Percentiles rank a stretch among this genome's conserved stretches.
These are phyloP conservation scores for Dryas drummondii DNA, from an alignment of 306 rosid genomes.

Conservation along the genomic window DNA sequence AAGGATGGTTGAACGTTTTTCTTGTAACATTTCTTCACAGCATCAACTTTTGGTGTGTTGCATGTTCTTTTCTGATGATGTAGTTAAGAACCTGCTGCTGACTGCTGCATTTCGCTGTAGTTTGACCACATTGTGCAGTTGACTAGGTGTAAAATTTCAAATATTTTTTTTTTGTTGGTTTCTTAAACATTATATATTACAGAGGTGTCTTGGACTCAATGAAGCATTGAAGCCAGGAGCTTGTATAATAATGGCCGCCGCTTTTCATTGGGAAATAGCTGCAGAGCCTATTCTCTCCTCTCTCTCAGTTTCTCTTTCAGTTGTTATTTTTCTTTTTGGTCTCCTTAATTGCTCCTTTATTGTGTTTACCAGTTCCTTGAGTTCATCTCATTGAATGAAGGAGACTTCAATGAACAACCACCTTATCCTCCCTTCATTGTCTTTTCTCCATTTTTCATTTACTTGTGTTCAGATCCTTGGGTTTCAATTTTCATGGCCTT, in stretches of 20 bases:
- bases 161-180: neutral
- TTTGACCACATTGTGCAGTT: neutral
- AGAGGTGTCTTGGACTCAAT: neutral
- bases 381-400: neutral
- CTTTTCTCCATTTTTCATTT: neutral
- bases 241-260: neutral
- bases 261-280: neutral
- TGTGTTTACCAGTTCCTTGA: neutral
- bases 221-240: neutral
- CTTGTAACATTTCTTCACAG: neutral
- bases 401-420: neutral
- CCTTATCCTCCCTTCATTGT: neutral
- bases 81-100: neutral
- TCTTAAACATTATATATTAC: neutral
- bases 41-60: neutral
- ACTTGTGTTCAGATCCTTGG: no score
- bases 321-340: neutral
- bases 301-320: neutral
- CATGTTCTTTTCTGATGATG: neutral
- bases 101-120: neutral
- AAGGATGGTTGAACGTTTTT: neutral
- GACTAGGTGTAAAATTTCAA: neutral
- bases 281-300: neutral
- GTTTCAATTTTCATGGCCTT: no score
- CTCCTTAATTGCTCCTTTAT: neutral